Percentiles rank a stretch among this genome's conserved stretches.
Evolutionary conservation across 2,329 filamentous ascomycete species (phyloP).

Genomic region (Stagonosporopsis rhizophila): DNA sequence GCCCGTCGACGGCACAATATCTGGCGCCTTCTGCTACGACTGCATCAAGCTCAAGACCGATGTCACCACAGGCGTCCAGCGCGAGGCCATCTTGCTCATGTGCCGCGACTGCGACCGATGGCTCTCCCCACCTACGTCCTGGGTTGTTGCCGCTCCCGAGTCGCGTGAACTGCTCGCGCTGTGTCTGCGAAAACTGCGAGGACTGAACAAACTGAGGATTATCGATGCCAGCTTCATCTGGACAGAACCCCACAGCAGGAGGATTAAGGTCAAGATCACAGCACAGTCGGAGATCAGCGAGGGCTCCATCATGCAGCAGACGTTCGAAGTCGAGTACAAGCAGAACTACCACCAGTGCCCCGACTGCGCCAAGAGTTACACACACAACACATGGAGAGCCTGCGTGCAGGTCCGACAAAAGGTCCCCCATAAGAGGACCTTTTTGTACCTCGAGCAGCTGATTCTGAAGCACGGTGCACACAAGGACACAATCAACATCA

Average conservation of each 20-base stretch:
- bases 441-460: constrained; percentile 86
- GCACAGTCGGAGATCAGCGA: constrained; percentile 76
- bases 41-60: constrained; percentile 95
- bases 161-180: constrained; percentile 91
- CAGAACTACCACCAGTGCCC: constrained; percentile 91
- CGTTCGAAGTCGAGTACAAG: constrained; percentile 94
- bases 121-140: constrained; percentile 84
- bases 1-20: constrained; percentile 87
- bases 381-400: constrained; percentile 93
- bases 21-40: constrained; percentile 91
- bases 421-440: constrained; percentile 91
- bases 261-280: constrained; percentile 94
- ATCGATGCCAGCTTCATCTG: constrained; percentile 97
- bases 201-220: constrained; percentile 87
- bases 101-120: constrained; percentile 93
- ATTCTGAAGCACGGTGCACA: constrained; percentile 88
- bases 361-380: constrained; percentile 88
- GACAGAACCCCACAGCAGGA: constrained; percentile 95
- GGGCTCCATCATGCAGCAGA: constrained; percentile 82
- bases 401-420: constrained; percentile 96
- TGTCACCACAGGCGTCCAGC: constrained; percentile 87
- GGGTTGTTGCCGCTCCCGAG: constrained; percentile 84
- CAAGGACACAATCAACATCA: constrained; percentile 94
- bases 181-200: constrained; percentile 86
- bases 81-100: constrained; percentile 87